Evolutionary conservation across 768 basidiomycete genomes (phyloP), one percentile per base, ranked within the genome.

Genomic region (Gloeopeniophorella convolvens): DNA sequence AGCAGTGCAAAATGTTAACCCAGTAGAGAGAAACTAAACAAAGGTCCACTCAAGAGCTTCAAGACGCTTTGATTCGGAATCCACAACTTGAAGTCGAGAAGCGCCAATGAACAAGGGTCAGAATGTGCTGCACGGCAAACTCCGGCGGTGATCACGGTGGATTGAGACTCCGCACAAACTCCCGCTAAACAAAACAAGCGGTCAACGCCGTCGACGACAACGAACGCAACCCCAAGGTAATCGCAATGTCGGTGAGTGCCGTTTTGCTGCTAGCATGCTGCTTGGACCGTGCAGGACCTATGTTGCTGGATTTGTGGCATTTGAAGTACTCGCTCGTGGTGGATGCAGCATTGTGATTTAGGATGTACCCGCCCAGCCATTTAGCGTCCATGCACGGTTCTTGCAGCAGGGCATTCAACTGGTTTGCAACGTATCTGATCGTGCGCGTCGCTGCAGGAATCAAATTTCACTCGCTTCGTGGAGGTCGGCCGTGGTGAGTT

Each of bases 401-500:
- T 27, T 45, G 15, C 31, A 28, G 30, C 16, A 31, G 18, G 27
- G 4, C 21, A 23, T 28, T 13, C 20, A 10, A 39, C 3, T 2
- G 12, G 2, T 16, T 43, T 24, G 37, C 13, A 2, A 31, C 15
- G 16, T 3, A 30, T 37, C 32, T 56, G 35, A 44, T 34, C 18
- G n/a, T 21, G n/a, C 10, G 23, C n/a, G 4, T 43, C 15, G 28
- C 13, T 50, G 48, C 12, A 1, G 6, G 67, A 69, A 57, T 93
- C 89, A 63, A 91, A 83, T 68, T 98, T 97, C 79, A 84, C 85
- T 72, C 89, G 91, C 56, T 97, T 95, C 72, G 94, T 97, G 65
- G 89, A 99, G 82, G 92, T 97, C 68, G 95, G 95, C 66, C 89
- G 95, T 65, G 89, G 88, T 90, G 61, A 54, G 77, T 64, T 6